These are phyloP conservation scores for Malassezia equina DNA, from an alignment of 1,284 basidiomycete genomes.

Conservation along the genomic window DNA sequence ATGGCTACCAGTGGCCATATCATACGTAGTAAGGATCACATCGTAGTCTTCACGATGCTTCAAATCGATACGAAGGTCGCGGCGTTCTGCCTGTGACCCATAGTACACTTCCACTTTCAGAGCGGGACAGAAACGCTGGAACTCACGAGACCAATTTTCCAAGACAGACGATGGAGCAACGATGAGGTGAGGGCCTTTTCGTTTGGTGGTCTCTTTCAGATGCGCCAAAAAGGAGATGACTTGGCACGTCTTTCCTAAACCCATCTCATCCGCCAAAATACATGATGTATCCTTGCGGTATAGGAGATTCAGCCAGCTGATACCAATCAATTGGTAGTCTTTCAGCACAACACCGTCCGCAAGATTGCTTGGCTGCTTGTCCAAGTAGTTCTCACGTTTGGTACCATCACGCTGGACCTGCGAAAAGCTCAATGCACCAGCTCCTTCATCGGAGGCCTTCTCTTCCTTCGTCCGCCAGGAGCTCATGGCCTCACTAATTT, in stretches of 20 bases:
- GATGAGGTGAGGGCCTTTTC: constrained; percentile 73
- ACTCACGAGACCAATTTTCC: constrained; percentile 97
- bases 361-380: constrained; percentile 64
- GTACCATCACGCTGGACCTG: constrained; percentile 25
- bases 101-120: constrained; percentile 88
- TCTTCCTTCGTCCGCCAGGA: constrained; percentile 58
- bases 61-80: constrained; percentile 61
- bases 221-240: constrained; percentile 92
- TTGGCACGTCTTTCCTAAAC: constrained; percentile 94
- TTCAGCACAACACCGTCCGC: constrained; percentile 68
- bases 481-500: constrained; percentile 59
- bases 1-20: constrained; percentile 68
- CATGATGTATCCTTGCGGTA: constrained; percentile 73
- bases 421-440: constrained; percentile 26
- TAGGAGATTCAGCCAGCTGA: constrained; percentile 90
- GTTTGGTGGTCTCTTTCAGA: constrained; percentile 65
- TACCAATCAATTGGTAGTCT: constrained; percentile 91
- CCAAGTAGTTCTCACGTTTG: constrained; percentile 53
- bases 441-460: constrained; percentile 37
- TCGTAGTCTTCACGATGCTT: constrained; percentile 63
- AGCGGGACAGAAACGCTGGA: constrained; percentile 72
- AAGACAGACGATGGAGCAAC: constrained; percentile 84
- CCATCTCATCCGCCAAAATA: constrained; percentile 72
- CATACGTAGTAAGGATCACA: constrained; percentile 91
- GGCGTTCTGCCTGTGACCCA: constrained; percentile 79